Evolutionary conservation across 164 flowering plant species (phyloP), one percentile per base, ranked within the genome.

Genomic region (Vitis riparia): DNA sequence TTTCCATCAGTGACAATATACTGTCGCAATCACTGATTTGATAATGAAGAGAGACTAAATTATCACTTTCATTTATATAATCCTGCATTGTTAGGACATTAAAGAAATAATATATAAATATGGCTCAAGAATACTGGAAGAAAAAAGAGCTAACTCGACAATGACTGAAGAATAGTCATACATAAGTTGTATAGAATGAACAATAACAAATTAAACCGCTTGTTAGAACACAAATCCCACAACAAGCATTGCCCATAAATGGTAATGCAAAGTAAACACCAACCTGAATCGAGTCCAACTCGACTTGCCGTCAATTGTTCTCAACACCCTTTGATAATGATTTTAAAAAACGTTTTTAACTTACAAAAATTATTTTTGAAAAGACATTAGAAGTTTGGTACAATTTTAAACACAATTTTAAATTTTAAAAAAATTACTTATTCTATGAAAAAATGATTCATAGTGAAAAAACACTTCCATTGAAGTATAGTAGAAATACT

Each of bases 1-100:
- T 86, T 81, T 95, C 99, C 99, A 95, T 95, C 76, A 91, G 98
- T 53, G 98, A 87, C 73, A 95, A 81, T 52, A 95, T 95, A 75
- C 71, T 80, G 67, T 95, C 99, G 63, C 99, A 95, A 55, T 93
- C 97, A 71, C 87, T 90, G 78, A 95, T 93, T 82, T 95, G 99
- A 78, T 93, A 97, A 76, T 90, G 99, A 57, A 95, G 91, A 7
- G 97, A 91, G n/a, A 95, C 97, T 70, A 95, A 75, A 83, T 91
- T 93, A 73, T 95, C 98, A 81, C 99, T 93, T 79, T 95, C 99
- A 75, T 83, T 87, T 62, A 95, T 91, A 68, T 95, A 95, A 73
- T 95, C 99, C 99, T 95, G 89, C 63, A 65, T 47, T 17, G 51
- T 68, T 51, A 30, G 3, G 68, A 51, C 49, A 72, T 1, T 50